Percentiles rank a stretch among this genome's conserved stretches.
These are phyloP conservation scores for Spencermartinsiella europaea DNA, from an alignment of 805 yeast species.

Conservation along the genomic window DNA sequence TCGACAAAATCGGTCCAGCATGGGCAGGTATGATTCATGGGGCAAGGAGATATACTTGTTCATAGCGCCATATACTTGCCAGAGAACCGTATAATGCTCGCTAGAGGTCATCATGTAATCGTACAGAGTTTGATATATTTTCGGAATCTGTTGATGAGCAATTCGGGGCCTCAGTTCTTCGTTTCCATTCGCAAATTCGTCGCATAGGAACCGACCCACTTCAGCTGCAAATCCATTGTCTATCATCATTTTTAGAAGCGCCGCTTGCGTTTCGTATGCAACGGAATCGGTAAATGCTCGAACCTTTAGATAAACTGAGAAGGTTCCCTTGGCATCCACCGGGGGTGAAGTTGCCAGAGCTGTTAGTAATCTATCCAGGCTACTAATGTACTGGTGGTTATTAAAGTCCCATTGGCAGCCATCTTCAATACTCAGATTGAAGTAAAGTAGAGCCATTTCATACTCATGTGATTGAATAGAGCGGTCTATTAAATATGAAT, in stretches of 20 bases:
- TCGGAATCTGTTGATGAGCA: conserved; percentile 29
- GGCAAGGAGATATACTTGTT: conserved; percentile 54
- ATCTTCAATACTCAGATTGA: conserved; percentile 33
- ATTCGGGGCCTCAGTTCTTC: conserved; percentile 20
- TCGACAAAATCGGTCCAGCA: conserved; percentile 51
- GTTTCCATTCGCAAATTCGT: conserved; percentile 36
- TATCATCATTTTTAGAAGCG: conserved; percentile 36
- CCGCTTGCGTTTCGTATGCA: conserved; percentile 36
- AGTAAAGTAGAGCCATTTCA: conserved; percentile 31
- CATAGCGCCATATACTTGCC: conserved; percentile 55
- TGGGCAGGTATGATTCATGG: conserved; percentile 51
- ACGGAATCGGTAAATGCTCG: conserved; percentile 36
- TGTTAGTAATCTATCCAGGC: conserved; percentile 29
- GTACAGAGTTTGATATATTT: conserved; percentile 40
- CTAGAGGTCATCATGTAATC: conserved; percentile 39
- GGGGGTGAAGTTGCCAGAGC: conserved; percentile 25
- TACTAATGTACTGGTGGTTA: conserved; percentile 19
- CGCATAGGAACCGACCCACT: conserved; percentile 38
- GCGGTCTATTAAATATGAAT: conserved; percentile 34
- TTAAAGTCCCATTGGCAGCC: conserved; percentile 43
- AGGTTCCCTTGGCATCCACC: conserved; percentile 25
- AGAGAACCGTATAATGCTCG: conserved; percentile 39
- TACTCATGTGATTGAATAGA: conserved; percentile 28
- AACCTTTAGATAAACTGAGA: conserved; percentile 39
- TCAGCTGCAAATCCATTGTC: conserved; percentile 36